Conservation (phyloP, 2,329 filamentous ascomycete genomes). For the Apiospora hydei region DNA sequence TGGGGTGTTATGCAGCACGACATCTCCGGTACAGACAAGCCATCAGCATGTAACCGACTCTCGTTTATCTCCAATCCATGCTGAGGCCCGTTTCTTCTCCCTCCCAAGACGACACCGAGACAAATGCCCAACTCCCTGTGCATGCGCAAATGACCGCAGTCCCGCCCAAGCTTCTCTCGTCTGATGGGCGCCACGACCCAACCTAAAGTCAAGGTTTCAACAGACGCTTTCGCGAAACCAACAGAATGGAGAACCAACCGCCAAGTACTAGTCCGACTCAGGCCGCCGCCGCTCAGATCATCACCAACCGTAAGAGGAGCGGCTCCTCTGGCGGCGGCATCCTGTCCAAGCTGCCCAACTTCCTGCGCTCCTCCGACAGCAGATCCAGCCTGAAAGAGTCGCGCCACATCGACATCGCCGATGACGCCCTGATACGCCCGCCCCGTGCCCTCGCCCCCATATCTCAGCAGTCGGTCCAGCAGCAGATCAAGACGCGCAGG, state of each 20-base stretch:
- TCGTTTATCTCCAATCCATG: constrained; percentile 5
- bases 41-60: constrained; percentile 16
- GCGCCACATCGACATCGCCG: constrained; percentile 34
- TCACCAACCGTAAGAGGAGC: constrained; percentile 56
- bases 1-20: constrained; percentile 1
- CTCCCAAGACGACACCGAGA: background rate
- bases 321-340: constrained; percentile 65
- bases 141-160: constrained; percentile 15
- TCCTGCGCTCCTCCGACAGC: constrained; percentile 59
- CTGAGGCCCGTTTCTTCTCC: background rate
- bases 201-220: constrained; percentile 25
- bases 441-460: constrained; percentile 42
- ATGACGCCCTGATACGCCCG: constrained; percentile 35
- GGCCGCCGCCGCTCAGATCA: constrained; percentile 34
- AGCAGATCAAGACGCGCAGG: constrained; percentile 61
- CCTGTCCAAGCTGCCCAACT: constrained; percentile 70
- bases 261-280: constrained; percentile 31
- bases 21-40: background rate
- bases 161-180: constrained; percentile 5
- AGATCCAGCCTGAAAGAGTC: constrained; percentile 38
- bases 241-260: constrained; percentile 39
- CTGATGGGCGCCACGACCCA: constrained; percentile 25
- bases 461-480: constrained; percentile 51
- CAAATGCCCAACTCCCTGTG: background rate
- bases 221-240: constrained; percentile 28